Evolutionary conservation across 768 basidiomycete genomes (phyloP), one percentile per base, ranked within the genome.

Genomic region (Boletellus ananiceps): DNA sequence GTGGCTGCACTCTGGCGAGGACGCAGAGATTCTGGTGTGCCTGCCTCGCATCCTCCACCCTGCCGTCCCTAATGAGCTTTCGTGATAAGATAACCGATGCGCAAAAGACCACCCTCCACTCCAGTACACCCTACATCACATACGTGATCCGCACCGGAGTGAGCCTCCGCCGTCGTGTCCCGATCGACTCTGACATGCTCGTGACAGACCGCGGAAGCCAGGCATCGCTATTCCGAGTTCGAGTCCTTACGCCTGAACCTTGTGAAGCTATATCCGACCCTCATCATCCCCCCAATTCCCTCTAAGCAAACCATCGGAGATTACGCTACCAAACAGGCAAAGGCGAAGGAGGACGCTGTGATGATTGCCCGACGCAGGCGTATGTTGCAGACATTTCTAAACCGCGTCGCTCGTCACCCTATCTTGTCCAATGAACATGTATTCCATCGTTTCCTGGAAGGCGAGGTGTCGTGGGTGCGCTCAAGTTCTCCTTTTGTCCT

Each of bases 231-330:
- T 69, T 98, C 95, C 3, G 93, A 98, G 66, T 99, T 99, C 68
- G 93, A 97, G 70, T 93, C 92, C 19, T 74, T 99, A 35, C 84
- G 96, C 44, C 77, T 79, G 45, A 87, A 78, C 53, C 80, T 99
- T 41, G 77, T 82, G 44, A 92, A 84, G 61, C 76, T 99, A 39
- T 96, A 99, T 66, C 96, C 96, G 0, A 96, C 94, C 8, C 72
- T 94, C 58, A 98, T 99, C 61, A 86, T 99, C 52, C 95, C 96
- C 2, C 96, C 96, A 37, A 96, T 99, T 45, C 96, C 96, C 3
- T 93, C 90, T 1, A 98, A 99, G 70, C 93, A 98, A 70, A 87
- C 88, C 1, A 76, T 99, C 34, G 83, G 91, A 8, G 96, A 98
- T 60, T 99, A 99, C 74, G 96, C 96, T 2, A 86, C 93, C 53